phyloP scores from a whole-genome alignment of 306 rosid genomes.

The Dicorynia guianensis region DNA sequence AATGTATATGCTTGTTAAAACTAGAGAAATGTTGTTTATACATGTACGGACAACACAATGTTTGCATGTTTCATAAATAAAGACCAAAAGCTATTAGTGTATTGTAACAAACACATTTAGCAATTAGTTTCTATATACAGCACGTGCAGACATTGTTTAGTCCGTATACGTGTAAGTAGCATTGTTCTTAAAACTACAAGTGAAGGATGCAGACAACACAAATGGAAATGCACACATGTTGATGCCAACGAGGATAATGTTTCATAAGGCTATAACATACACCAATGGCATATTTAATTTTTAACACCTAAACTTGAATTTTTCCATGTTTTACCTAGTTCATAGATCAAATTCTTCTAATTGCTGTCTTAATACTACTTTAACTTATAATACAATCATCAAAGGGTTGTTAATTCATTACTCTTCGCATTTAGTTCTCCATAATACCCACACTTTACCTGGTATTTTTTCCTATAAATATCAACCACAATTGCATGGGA shows the following conservation, averaged over 20 bases:
- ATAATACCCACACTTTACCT: constrained; percentile 52
- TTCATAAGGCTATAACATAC: background rate
- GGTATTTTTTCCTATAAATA: constrained; percentile 71
- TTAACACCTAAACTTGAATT: background rate
- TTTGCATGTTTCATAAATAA: too few species aligned
- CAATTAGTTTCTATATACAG: too few species aligned
- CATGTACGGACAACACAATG: too few species aligned
- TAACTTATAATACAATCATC: background rate
- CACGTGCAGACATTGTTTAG: too few species aligned
- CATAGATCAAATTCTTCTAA: background rate
- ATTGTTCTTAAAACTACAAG: too few species aligned
- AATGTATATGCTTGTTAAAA: background rate
- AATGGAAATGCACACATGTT: background rate
- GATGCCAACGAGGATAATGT: background rate
- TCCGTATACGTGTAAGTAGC: too few species aligned
- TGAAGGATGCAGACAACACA: too few species aligned
- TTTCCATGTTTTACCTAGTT: background rate
- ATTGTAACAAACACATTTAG: too few species aligned
- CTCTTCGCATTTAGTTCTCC: background rate
- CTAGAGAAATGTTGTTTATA: too few species aligned
- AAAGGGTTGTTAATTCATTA: background rate
- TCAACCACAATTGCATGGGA: constrained; percentile 70
- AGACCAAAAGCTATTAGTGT: too few species aligned
- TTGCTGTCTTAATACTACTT: background rate
- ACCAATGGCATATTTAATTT: background rate